Evolutionary conservation across 306 rosid genomes (phyloP).

Genomic region (Prosopis cineraria): DNA sequence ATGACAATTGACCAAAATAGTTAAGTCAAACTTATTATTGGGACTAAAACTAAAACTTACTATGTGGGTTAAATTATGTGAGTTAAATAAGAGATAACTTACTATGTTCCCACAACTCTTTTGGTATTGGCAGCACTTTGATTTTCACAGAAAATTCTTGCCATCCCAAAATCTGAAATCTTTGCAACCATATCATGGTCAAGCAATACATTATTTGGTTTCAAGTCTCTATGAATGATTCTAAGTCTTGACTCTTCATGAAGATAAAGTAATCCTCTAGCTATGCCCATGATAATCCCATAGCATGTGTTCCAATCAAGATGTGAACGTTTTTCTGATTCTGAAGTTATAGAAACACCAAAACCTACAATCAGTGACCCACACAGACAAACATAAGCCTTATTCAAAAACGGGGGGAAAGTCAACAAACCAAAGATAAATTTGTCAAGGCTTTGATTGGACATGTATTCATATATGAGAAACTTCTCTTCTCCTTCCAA

Average conservation of each 20-base stretch:
- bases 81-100: too few species aligned
- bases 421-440: constrained; percentile 56
- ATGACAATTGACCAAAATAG: too few species aligned
- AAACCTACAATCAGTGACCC: not conserved
- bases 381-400: not conserved
- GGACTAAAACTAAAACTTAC: not conserved
- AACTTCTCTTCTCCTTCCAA: constrained; percentile 60
- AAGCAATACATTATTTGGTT: constrained; percentile 58
- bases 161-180: constrained; percentile 68
- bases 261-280: constrained; percentile 55
- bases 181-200: constrained; percentile 52
- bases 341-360: constrained; percentile 31
- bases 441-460: constrained; percentile 64
- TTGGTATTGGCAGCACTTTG: constrained; percentile 55
- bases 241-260: constrained; percentile 59
- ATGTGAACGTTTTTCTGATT: constrained; percentile 38
- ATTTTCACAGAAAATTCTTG: constrained; percentile 54
- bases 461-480: constrained; percentile 64
- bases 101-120: constrained; percentile 68
- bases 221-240: constrained; percentile 63
- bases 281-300: constrained; percentile 51
- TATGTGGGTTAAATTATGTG: too few species aligned
- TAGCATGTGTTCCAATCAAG: constrained; percentile 50
- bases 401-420: not conserved
- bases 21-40: not conserved